These are phyloP conservation scores for Ceratobasidium sp. DNA, from an alignment of 1,284 basidiomycete species.

Conservation along the genomic window DNA sequence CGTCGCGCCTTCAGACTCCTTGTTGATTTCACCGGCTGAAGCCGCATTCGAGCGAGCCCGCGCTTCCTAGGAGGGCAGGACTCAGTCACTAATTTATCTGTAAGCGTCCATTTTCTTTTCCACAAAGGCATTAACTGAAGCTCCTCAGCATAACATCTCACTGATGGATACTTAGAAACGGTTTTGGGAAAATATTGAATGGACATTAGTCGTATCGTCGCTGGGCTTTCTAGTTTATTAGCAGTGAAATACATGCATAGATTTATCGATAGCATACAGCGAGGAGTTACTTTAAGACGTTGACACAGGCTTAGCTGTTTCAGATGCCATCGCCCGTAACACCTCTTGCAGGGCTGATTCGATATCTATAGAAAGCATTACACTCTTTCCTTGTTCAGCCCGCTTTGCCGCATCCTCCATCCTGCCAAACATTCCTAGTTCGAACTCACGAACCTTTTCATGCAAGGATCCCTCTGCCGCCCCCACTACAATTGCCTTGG, in stretches of 20 bases:
- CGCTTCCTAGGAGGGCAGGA: background rate
- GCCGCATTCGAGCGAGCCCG: background rate
- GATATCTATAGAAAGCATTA: background rate
- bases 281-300: background rate
- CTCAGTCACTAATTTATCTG: background rate
- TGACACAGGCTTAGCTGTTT: background rate
- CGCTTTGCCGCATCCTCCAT: background rate
- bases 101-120: background rate
- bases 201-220: background rate
- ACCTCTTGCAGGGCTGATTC: background rate
- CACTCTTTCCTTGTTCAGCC: background rate
- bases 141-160: no score
- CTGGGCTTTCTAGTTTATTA: background rate
- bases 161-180: background rate
- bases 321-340: background rate
- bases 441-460: background rate
- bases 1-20: background rate
- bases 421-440: background rate
- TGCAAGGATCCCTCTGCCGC: background rate
- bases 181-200: background rate
- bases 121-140: no score
- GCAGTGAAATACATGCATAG: background rate
- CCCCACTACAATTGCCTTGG: slow-evolving; percentile 49
- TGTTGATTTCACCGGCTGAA: background rate
- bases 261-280: background rate